Evolutionary conservation across 164 flowering plant species (phyloP), one percentile per base, ranked within the genome.

Genomic region (Paratinospora sagittata): DNA sequence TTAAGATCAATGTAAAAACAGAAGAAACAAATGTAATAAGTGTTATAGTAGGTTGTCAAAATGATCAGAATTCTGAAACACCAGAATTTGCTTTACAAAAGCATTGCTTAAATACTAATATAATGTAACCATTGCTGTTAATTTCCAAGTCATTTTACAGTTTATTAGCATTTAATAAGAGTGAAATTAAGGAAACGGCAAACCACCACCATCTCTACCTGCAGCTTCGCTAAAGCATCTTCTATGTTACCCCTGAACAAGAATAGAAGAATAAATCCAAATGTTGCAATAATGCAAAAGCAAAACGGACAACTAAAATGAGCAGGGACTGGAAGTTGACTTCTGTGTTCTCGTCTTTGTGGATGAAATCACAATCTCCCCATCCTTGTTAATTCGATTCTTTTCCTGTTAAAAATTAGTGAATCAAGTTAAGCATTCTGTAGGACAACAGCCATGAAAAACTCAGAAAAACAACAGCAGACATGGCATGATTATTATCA

Each of bases 301-400:
- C 58, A 74, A 64, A 19, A 65, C 62, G 36, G 43, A 67, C 8
- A 66, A 61, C n/a, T 74, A 62, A 72, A 71, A 60, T 21, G 57
- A 70, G 36, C 41, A 73, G 70, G 66, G 69, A 67, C 60, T 43
- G 79, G 75, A 77, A 67, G 66, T 63, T 83, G 45, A 93, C 97
- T 91, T 89, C 78, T 96, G 98, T 33, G 98, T 90, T 81, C 98
- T 85, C 23, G 98, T 91, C 85, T 84, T 96, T 63, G 99, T 87
- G 14, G 99, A 96, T 76, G 99, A 87, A 74, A 96, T 84, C 74
- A 96, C 97, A 41, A 96, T 81, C 75, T 96, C 98, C 57, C 99
- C 98, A 72, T 96, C 97, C 80, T 89, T 90, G 82, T 96, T 96
- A 23, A 93, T 90, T 71, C 98, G 84, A 76, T 96, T 96, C 79